phyloP scores from a whole-genome alignment of 2,329 filamentous ascomycete genomes.

The Macrophomina tecta region DNA sequence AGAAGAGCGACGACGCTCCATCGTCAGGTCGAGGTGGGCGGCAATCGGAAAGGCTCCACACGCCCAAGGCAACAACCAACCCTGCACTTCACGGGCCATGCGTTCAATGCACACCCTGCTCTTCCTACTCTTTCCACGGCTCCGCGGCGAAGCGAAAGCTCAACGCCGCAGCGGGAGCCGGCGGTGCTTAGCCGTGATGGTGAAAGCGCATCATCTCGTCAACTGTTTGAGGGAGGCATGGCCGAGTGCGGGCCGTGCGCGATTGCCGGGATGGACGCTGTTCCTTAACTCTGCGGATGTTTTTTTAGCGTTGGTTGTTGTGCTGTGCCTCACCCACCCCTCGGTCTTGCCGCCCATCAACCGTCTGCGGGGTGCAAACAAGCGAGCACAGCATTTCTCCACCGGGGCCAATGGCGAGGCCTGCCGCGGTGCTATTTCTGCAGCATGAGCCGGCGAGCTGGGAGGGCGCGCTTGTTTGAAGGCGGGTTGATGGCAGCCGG shows the following conservation, averaged over 20 bases:
- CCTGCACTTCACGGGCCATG: background rate
- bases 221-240: background rate
- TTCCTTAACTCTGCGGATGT: background rate
- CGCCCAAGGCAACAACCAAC: background rate
- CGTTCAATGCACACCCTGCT: background rate
- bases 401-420: background rate
- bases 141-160: background rate
- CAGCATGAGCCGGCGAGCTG: background rate
- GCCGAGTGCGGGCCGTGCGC: slow-evolving; percentile 9
- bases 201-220: background rate
- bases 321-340: slow-evolving; percentile 16
- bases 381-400: background rate
- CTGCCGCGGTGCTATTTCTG: background rate
- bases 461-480: slow-evolving; percentile 10
- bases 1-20: background rate
- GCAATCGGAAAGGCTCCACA: slow-evolving; percentile 3
- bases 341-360: slow-evolving; percentile 2
- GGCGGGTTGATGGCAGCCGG: background rate
- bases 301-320: slow-evolving; percentile 1
- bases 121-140: background rate
- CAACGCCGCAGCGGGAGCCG: background rate
- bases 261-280: background rate
- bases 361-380: background rate
- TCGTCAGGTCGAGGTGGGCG: slow-evolving; percentile 4
- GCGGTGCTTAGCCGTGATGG: background rate